Evolutionary conservation across 257 asterid species (phyloP).

Genomic region (Solanum etuberosum): DNA sequence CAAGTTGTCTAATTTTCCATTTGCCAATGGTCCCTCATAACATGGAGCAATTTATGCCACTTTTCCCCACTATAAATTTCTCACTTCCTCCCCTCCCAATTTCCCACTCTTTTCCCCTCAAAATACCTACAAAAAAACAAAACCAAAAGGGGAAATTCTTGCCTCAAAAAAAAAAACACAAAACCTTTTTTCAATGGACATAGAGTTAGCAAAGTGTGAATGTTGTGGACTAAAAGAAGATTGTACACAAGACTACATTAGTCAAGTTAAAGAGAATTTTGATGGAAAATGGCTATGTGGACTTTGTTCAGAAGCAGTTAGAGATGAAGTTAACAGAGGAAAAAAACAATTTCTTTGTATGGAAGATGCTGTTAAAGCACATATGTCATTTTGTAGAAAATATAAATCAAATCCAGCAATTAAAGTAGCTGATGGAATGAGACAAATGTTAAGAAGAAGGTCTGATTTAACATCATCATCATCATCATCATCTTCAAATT

Average conservation of each 20-base stretch:
- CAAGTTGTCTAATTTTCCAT: slow-evolving; percentile 54
- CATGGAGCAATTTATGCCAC: slow-evolving; percentile 71
- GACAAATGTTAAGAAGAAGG: slow-evolving; percentile 73
- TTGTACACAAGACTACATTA: slow-evolving; percentile 74
- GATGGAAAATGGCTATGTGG: slow-evolving; percentile 93
- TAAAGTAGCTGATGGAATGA: slow-evolving; percentile 80
- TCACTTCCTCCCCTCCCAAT: background rate
- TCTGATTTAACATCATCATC: slow-evolving; percentile 22
- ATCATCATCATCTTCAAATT: slow-evolving; percentile 7
- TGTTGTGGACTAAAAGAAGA: slow-evolving; percentile 92
- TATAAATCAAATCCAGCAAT: slow-evolving; percentile 66
- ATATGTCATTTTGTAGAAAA: slow-evolving; percentile 75
- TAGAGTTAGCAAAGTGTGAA: slow-evolving; percentile 71
- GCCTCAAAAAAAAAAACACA: background rate
- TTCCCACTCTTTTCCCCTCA: background rate
- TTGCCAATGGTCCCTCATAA: slow-evolving; percentile 59
- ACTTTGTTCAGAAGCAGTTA: slow-evolving; percentile 75
- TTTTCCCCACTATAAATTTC: slow-evolving; percentile 30
- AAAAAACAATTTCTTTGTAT: slow-evolving; percentile 20
- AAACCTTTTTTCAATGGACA: slow-evolving; percentile 33
- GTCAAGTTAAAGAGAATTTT: slow-evolving; percentile 48
- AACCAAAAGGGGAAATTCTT: background rate
- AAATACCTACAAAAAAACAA: background rate
- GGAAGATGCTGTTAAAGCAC: slow-evolving; percentile 76
- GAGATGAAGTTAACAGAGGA: slow-evolving; percentile 59